Conservation (phyloP, 1,284 basidiomycete species). For the Ceratobasidium sp. region DNA sequence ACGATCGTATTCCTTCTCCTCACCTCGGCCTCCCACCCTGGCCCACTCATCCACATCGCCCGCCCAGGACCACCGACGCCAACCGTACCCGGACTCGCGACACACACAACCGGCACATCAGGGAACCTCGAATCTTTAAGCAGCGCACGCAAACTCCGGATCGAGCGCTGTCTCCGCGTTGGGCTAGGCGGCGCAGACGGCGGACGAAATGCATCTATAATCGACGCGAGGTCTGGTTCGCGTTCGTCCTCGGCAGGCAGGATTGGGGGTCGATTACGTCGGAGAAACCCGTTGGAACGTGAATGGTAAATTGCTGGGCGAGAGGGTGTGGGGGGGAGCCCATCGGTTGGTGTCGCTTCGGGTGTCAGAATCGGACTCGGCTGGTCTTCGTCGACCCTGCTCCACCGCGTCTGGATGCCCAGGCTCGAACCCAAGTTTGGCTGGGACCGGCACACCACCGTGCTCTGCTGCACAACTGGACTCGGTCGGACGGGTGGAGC, state of each 20-base stretch:
- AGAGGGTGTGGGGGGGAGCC: slow-evolving; percentile 18
- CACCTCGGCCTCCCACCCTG: slow-evolving; percentile 7
- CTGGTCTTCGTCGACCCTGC: background rate
- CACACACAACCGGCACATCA: slow-evolving; percentile 37
- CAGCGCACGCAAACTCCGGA: slow-evolving; percentile 30
- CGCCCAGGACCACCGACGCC: slow-evolving; percentile 15
- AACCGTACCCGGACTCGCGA: slow-evolving; percentile 36
- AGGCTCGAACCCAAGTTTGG: slow-evolving; percentile 13
- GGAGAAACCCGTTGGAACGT: slow-evolving; percentile 15
- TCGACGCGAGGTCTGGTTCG: slow-evolving; percentile 34
- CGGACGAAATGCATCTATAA: slow-evolving; percentile 12
- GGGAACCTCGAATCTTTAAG: slow-evolving; percentile 39
- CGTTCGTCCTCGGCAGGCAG: background rate
- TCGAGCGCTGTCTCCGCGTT: slow-evolving; percentile 7
- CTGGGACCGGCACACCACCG: slow-evolving; percentile 31
- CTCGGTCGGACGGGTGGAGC: slow-evolving; percentile 27
- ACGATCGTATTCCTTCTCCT: slow-evolving; percentile 3
- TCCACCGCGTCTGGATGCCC: slow-evolving; percentile 1
- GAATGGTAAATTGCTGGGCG: background rate
- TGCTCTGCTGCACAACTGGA: slow-evolving; percentile 24
- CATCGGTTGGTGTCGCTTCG: slow-evolving; percentile 9
- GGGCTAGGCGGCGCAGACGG: slow-evolving; percentile 3
- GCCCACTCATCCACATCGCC: slow-evolving; percentile 26
- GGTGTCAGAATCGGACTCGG: slow-evolving; percentile 9
- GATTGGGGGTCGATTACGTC: background rate